Percentiles rank a stretch among this genome's conserved stretches.
phyloP scores from a whole-genome alignment of 257 asterid species.

The Lantana camara region DNA sequence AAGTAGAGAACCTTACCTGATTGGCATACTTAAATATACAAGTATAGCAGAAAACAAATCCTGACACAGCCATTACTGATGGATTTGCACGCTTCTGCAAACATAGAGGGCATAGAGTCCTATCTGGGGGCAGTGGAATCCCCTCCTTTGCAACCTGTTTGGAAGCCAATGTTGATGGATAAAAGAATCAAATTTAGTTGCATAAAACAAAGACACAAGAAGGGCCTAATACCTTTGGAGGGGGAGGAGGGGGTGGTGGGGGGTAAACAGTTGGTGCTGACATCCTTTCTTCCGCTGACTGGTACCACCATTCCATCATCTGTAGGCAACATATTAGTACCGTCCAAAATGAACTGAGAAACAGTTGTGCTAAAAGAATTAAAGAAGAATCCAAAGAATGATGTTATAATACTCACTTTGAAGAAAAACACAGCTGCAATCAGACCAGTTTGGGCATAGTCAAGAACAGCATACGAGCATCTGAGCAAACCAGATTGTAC shows the following conservation, averaged over 20 bases:
- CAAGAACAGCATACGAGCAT: conserved; percentile 83
- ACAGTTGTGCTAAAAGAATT: background rate
- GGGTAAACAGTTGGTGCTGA: conserved; percentile 98
- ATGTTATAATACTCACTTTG: conserved; percentile 56
- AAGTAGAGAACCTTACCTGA: conserved; percentile 61
- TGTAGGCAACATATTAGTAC: conserved; percentile 30
- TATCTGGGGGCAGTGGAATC: conserved; percentile 80
- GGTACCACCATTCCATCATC: conserved; percentile 99
- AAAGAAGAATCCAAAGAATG: background rate
- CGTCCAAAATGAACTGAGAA: background rate
- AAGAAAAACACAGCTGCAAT: conserved; percentile 98
- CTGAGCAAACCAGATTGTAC: conserved; percentile 81
- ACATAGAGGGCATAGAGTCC: conserved; percentile 83
- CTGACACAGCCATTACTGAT: conserved; percentile 85
- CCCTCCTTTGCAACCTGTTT: conserved; percentile 93
- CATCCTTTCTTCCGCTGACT: conserved; percentile 98
- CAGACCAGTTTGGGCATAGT: conserved; percentile 97
- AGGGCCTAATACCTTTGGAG: conserved; percentile 69
- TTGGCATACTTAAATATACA: conserved; percentile 86
- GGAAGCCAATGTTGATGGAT: conserved; percentile 11
- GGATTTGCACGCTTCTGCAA: conserved; percentile 89
- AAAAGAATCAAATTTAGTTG: background rate
- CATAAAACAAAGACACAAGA: background rate
- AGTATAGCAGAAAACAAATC: conserved; percentile 96
- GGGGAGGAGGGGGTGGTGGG: conserved; percentile 97